These are phyloP conservation scores for Mycena maculata DNA, from an alignment of 768 basidiomycete species.

Conservation along the genomic window DNA sequence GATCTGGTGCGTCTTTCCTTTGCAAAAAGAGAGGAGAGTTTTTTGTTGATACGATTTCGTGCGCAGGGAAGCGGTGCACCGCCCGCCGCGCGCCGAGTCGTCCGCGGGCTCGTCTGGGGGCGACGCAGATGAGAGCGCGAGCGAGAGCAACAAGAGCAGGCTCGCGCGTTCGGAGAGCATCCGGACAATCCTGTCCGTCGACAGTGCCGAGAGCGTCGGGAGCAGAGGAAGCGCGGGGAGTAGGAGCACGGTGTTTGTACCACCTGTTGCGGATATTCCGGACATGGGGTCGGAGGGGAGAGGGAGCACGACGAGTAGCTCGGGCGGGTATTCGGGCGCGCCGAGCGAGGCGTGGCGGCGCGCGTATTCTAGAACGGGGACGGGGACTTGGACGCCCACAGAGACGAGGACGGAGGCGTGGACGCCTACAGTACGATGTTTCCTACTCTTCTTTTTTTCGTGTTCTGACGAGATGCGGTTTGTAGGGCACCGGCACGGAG, in stretches of 20 bases:
- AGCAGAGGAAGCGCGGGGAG: slow-evolving; percentile 66
- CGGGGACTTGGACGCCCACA: slow-evolving; percentile 15
- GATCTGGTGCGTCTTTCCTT: slow-evolving; percentile 71
- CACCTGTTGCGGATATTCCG: slow-evolving; percentile 76
- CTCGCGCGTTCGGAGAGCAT: slow-evolving; percentile 61
- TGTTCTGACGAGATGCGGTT: no score
- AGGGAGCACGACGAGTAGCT: neutral
- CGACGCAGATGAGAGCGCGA: slow-evolving; percentile 22
- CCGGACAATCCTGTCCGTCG: slow-evolving; percentile 73
- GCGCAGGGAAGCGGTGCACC: slow-evolving; percentile 82
- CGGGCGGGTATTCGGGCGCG: slow-evolving; percentile 14
- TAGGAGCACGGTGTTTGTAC: slow-evolving; percentile 81
- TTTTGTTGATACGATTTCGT: neutral
- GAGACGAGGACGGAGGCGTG: slow-evolving; percentile 1
- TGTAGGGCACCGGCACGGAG: no score
- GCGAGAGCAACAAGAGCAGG: slow-evolving; percentile 1
- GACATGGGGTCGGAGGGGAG: slow-evolving; percentile 54
- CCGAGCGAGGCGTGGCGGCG: slow-evolving; percentile 17
- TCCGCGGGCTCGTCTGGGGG: slow-evolving; percentile 51
- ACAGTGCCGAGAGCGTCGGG: slow-evolving; percentile 54
- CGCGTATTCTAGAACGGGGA: slow-evolving; percentile 20
- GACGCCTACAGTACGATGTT: slow-evolving; percentile 20
- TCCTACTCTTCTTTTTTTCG: no score
- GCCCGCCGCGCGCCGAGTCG: slow-evolving; percentile 64
- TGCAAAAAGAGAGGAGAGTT: no score